These are phyloP conservation scores for Geotrichum reessii DNA, from an alignment of 1,139 yeast genomes.

Conservation along the genomic window DNA sequence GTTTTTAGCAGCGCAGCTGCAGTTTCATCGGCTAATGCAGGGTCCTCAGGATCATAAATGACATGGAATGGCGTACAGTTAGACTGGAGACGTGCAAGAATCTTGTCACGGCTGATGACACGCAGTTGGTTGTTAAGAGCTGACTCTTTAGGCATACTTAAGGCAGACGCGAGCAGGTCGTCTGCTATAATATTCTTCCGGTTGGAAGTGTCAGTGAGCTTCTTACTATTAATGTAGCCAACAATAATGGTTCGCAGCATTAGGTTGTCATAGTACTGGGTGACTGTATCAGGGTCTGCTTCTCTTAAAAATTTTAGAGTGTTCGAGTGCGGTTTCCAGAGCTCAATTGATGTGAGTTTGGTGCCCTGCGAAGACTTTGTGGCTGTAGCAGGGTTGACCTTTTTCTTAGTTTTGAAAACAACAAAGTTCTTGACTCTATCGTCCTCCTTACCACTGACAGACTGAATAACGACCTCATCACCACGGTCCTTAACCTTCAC, in stretches of 20 bases:
- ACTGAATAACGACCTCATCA: conserved; percentile 60
- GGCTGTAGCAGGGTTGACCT: conserved; percentile 18
- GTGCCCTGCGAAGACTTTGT: conserved; percentile 3
- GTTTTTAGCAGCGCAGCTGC: conserved; percentile 31
- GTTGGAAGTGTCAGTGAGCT: conserved; percentile 47
- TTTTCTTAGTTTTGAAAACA: conserved; percentile 49
- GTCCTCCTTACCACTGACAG: conserved; percentile 47
- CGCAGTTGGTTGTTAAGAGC: conserved; percentile 10
- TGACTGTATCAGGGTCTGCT: conserved; percentile 35
- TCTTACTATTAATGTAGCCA: conserved; percentile 49
- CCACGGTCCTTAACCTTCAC: conserved; percentile 67
- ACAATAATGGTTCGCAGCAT: conserved; percentile 52
- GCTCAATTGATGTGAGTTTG: conserved; percentile 25
- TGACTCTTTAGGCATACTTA: conserved; percentile 23
- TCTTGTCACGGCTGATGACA: conserved; percentile 44
- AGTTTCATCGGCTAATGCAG: conserved; percentile 25
- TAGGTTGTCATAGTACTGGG: conserved; percentile 44
- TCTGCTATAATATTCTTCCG: conserved; percentile 52
- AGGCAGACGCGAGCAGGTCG: conserved; percentile 38
- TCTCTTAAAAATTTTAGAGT: conserved; percentile 43
- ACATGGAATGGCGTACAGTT: conserved; percentile 56
- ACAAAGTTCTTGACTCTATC: conserved; percentile 54
- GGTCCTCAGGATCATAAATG: conserved; percentile 46
- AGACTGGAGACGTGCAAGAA: conserved; percentile 46
- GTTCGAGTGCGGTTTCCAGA: conserved; percentile 29